These are phyloP conservation scores for Hypoxylon trugodes DNA, from an alignment of 495 filamentous ascomycete genomes.

Conservation along the genomic window DNA sequence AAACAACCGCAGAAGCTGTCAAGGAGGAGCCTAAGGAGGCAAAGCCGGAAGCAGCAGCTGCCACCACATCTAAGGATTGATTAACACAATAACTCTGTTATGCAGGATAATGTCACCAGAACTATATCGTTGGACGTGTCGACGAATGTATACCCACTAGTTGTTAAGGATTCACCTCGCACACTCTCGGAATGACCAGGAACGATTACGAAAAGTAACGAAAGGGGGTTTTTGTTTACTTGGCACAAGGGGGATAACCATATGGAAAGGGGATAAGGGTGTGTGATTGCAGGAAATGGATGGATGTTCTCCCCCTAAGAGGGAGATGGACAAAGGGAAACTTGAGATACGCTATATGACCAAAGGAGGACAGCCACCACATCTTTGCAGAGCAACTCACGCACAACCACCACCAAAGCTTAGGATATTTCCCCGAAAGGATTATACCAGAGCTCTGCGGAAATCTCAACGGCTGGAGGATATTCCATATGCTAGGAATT, in stretches of 20 bases:
- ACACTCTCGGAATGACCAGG: slow-evolving; percentile 23
- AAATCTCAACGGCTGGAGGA: slow-evolving; percentile 14
- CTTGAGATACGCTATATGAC: slow-evolving; percentile 34
- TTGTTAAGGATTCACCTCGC: slow-evolving; percentile 29
- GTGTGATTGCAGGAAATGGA: slow-evolving; percentile 10
- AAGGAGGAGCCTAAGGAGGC: slow-evolving; percentile 42
- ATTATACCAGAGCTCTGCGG: slow-evolving; percentile 17
- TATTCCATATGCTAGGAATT: slow-evolving; percentile 30
- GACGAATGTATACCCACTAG: slow-evolving; percentile 8
- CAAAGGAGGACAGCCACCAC: slow-evolving; percentile 7
- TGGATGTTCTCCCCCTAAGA: slow-evolving; percentile 12
- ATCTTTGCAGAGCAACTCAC: too few relatives aligned
- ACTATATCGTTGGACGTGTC: slow-evolving; percentile 14
- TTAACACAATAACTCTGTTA: slow-evolving; percentile 10
- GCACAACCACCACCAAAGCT: slow-evolving; percentile 7
- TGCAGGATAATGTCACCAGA: slow-evolving; percentile 35
- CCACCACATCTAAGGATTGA: slow-evolving; percentile 39
- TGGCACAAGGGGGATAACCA: slow-evolving; percentile 24
- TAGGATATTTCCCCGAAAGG: slow-evolving; percentile 7
- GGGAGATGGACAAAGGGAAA: slow-evolving; percentile 22
- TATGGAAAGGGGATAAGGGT: slow-evolving; percentile 7
- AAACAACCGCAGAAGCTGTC: slow-evolving; percentile 22
- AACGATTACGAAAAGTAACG: slow-evolving; percentile 29
- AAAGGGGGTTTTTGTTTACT: slow-evolving; percentile 41
- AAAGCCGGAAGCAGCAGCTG: slow-evolving; percentile 24